Percentiles rank a stretch among this genome's conserved stretches.
These are phyloP conservation scores for Gaultheria prostrata DNA, from an alignment of 148 eudicot genomes.

Conservation along the genomic window DNA sequence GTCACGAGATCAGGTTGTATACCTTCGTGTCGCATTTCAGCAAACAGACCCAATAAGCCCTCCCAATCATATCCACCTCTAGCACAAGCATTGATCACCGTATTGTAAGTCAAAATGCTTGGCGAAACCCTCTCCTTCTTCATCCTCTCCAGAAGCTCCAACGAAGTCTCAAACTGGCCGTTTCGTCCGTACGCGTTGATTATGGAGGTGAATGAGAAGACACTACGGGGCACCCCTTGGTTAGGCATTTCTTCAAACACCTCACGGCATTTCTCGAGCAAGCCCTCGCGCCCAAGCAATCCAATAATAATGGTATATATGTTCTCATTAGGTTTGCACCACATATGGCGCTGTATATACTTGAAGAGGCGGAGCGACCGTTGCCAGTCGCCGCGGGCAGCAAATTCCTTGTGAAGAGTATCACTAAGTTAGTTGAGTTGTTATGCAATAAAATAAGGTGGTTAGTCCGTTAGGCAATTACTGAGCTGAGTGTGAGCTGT, in stretches of 20 bases:
- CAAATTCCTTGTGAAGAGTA: slow-evolving; percentile 47
- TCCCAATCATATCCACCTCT: slow-evolving; percentile 95
- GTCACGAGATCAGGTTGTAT: slow-evolving; percentile 91
- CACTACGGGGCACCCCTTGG: slow-evolving; percentile 62
- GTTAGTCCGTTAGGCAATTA: not conserved
- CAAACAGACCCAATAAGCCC: slow-evolving; percentile 84
- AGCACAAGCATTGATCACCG: slow-evolving; percentile 82
- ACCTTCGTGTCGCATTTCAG: slow-evolving; percentile 97
- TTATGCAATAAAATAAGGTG: not conserved
- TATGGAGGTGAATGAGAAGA: slow-evolving; percentile 78
- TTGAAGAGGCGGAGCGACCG: slow-evolving; percentile 83
- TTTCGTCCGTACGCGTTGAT: slow-evolving; percentile 91
- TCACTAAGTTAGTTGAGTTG: not conserved
- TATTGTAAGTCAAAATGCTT: slow-evolving; percentile 82
- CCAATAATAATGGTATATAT: slow-evolving; percentile 77
- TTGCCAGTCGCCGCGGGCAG: slow-evolving; percentile 91
- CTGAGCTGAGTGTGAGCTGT: not conserved
- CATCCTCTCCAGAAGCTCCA: slow-evolving; percentile 71
- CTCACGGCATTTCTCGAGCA: slow-evolving; percentile 75
- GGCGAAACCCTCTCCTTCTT: slow-evolving; percentile 74
- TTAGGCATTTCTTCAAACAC: slow-evolving; percentile 82
- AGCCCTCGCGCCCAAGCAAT: slow-evolving; percentile 78
- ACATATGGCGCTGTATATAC: slow-evolving; percentile 93
- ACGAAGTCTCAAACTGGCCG: slow-evolving; percentile 65
- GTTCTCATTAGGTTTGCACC: slow-evolving; percentile 96